phyloP scores from a whole-genome alignment of 495 filamentous ascomycete genomes.

The Aspergillus leporis region DNA sequence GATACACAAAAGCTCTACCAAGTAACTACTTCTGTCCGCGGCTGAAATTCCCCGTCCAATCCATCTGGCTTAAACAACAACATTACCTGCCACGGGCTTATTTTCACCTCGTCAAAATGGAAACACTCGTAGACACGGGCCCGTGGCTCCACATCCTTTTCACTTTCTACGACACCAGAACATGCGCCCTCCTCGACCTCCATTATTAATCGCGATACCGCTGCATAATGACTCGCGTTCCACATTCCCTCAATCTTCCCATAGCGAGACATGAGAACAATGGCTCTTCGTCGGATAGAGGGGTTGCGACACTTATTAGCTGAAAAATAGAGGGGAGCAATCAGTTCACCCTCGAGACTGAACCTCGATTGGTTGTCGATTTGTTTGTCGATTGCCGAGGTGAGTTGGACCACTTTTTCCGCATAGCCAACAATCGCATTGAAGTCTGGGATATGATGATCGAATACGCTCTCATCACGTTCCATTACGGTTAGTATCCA shows the following conservation, averaged over 20 bases:
- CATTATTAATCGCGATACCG: constrained; percentile 7
- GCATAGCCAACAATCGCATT: constrained; percentile 8
- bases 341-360: constrained; percentile 18
- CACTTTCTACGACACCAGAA: neutral
- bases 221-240: constrained; percentile 4
- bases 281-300: constrained; percentile 10
- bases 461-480: constrained; percentile 4
- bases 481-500: constrained; percentile 7
- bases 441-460: constrained; percentile 8
- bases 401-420: constrained; percentile 10
- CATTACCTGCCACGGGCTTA: neutral
- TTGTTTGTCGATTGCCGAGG: neutral
- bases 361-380: neutral
- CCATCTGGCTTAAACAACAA: constrained; percentile 13
- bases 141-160: constrained; percentile 4
- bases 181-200: constrained; percentile 18
- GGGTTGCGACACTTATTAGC: constrained; percentile 14
- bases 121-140: constrained; percentile 11
- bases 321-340: constrained; percentile 14
- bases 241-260: constrained; percentile 17
- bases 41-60: constrained; percentile 3
- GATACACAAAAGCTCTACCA: neutral
- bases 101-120: neutral
- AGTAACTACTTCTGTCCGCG: neutral
- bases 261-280: constrained; percentile 7